These are phyloP conservation scores for Aureobasidium lini DNA, from an alignment of 2,329 filamentous ascomycete genomes.

Conservation along the genomic window DNA sequence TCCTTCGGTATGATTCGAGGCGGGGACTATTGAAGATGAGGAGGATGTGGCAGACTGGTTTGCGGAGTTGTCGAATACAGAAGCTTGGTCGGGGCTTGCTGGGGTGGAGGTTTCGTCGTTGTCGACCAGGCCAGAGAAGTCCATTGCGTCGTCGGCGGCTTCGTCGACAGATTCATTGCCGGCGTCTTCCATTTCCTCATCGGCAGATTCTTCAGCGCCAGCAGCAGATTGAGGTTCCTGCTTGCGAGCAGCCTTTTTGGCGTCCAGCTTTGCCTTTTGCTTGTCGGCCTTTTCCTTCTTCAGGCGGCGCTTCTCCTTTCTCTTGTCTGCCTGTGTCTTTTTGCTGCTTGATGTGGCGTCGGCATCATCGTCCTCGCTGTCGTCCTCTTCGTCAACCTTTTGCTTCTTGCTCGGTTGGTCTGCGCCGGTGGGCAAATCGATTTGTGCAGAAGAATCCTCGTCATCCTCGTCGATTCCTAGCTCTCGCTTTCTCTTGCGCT, in stretches of 20 bases:
- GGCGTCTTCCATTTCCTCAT: slow-evolving; percentile 20
- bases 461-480: slow-evolving; percentile 49
- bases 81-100: slow-evolving; percentile 30
- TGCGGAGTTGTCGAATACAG: slow-evolving; percentile 32
- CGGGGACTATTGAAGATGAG: slow-evolving; percentile 38
- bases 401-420: slow-evolving; percentile 38
- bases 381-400: slow-evolving; percentile 29
- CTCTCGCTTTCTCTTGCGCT: slow-evolving; percentile 64
- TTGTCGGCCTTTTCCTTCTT: slow-evolving; percentile 37
- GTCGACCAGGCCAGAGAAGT: slow-evolving; percentile 18
- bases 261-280: slow-evolving; percentile 30
- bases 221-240: slow-evolving; percentile 20
- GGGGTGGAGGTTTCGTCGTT: slow-evolving; percentile 24
- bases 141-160: slow-evolving; percentile 21
- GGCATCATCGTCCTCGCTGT: slow-evolving; percentile 16
- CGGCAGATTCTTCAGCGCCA: slow-evolving; percentile 24
- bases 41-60: slow-evolving; percentile 38
- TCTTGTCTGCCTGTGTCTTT: slow-evolving; percentile 36
- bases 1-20: slow-evolving; percentile 24
- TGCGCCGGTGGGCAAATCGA: background rate
- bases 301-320: slow-evolving; percentile 34
- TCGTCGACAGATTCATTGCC: slow-evolving; percentile 27
- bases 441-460: slow-evolving; percentile 25
- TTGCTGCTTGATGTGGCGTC: slow-evolving; percentile 21
- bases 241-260: slow-evolving; percentile 29